Base-by-base conservation (phyloP, 257 asterid genomes). In the Sherardia arvensis region DNA sequence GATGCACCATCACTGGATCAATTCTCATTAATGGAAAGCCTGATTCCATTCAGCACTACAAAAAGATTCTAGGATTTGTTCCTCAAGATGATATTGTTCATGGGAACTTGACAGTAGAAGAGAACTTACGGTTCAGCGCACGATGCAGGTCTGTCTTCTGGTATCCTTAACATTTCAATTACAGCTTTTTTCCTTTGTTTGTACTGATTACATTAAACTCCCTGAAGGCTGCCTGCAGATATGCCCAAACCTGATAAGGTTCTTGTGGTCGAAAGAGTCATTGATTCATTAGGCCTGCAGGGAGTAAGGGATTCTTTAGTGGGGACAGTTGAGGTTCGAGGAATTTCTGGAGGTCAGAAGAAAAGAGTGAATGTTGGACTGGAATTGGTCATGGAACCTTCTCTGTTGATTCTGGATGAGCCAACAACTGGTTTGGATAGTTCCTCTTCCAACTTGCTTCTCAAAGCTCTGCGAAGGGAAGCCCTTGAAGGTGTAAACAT, bases 31-130 rank as follows among this genome's bases (percentile, higher is more conserved):
- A 91, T 76, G 98, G 91, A 71, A 86, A 60, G 74, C 79, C 80
- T 14, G 95, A 85, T 63, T 79, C 95, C 53, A 86, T 91, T 74
- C 89, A 88, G 30, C 83, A 86, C 33, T 91, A 87, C 88, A 77
- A 76, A 78, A 91, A 81, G 75, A 91, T 91, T 62, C 71, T 84
- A 20, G 98, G 98, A 66, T 91, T 87, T 66, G 98, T 91, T 34
- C 95, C 98, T 66, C 98, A 91, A 79, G 98, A 91, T 81, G 98
- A 91, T 76, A 83, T 91, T 58, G 98, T 91, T 69, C 98, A 91
- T 67, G 98, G 98, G 73, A 84, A 91, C 80, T 79, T 91, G 77
- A 83, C 95, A 2, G 98, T 91, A 18, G 98, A 91, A 78, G 98
- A 91, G 84, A 91, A 91, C 76, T 89, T 91, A 47, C 83, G 95